A percentile compares a stretch with the other conserved stretches of the same genome.
These are phyloP conservation scores for Gnomoniopsis sp. DNA, from an alignment of 2,329 filamentous ascomycete species.

Conservation along the genomic window DNA sequence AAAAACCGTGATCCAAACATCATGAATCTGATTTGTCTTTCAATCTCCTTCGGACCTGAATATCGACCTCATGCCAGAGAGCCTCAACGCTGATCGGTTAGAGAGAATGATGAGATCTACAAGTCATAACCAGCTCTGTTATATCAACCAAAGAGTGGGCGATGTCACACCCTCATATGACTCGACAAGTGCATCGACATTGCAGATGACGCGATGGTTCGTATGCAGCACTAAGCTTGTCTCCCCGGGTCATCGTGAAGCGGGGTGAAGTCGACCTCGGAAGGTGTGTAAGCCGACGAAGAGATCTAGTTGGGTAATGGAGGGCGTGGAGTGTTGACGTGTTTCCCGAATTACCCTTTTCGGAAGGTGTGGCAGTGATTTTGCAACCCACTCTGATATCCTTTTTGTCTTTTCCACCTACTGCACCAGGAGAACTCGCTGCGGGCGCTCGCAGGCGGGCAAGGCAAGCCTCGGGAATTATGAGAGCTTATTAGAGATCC, in stretches of 20 bases:
- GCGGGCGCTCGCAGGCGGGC: conserved; percentile 10
- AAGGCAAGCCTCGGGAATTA: neutral
- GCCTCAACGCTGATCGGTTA: neutral
- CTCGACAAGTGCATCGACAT: neutral
- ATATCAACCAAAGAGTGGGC: neutral
- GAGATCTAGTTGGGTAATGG: neutral
- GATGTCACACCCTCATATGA: neutral
- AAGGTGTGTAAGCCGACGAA: conserved; percentile 1
- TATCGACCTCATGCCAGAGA: neutral
- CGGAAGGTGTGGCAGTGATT: conserved; percentile 3
- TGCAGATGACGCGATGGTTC: neutral
- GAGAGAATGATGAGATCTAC: neutral
- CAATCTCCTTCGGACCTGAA: neutral
- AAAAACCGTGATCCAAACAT: conserved; percentile 7
- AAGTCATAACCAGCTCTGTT: neutral
- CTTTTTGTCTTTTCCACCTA: neutral
- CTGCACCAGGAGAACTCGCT: neutral
- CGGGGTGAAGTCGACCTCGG: conserved; percentile 4
- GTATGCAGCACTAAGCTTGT: neutral
- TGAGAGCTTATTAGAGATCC: neutral
- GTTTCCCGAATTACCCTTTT: conserved; percentile 12
- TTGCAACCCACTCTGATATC: neutral
- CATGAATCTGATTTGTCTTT: neutral
- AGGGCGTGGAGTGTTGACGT: conserved; percentile 4
- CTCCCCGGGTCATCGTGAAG: neutral